Percentiles rank a stretch among this genome's conserved stretches.
Evolutionary conservation across 169 alveolate genomes (phyloP).

Genomic region (Plasmodium fragile): DNA sequence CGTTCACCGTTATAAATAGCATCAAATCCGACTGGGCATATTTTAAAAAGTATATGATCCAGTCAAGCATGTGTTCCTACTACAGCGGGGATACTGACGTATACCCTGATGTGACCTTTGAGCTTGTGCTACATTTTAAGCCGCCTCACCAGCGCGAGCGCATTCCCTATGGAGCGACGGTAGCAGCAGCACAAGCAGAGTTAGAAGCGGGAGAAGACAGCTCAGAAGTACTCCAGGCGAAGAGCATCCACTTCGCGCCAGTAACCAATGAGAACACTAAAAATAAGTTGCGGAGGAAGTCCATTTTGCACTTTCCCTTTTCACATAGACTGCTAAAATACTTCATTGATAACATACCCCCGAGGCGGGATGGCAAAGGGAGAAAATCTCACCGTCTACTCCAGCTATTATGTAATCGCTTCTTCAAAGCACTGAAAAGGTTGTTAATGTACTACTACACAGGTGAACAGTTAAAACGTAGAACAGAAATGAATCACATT

Average conservation of each 20-base stretch:
- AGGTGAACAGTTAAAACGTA: neutral
- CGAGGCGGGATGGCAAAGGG: neutral
- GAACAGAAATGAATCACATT: neutral
- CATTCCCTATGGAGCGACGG: neutral
- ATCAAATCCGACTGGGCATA: slow-evolving; percentile 44
- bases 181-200: neutral
- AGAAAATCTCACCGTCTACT: neutral
- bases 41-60: slow-evolving; percentile 21
- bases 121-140: slow-evolving; percentile 30
- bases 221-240: neutral
- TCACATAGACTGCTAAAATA: slow-evolving; percentile 44
- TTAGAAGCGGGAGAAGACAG: neutral
- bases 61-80: slow-evolving; percentile 44
- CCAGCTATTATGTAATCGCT: slow-evolving; percentile 8
- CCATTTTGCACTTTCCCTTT: slow-evolving; percentile 54
- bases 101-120: slow-evolving; percentile 31
- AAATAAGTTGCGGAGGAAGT: neutral
- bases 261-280: neutral
- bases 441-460: slow-evolving; percentile 21
- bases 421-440: slow-evolving; percentile 9
- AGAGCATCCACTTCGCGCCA: slow-evolving; percentile 9
- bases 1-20: slow-evolving; percentile 35
- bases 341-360: slow-evolving; percentile 31
- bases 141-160: neutral
- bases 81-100: slow-evolving; percentile 5